phyloP scores from a whole-genome alignment of 148 eudicot species.

The Rhododendron vialii region DNA sequence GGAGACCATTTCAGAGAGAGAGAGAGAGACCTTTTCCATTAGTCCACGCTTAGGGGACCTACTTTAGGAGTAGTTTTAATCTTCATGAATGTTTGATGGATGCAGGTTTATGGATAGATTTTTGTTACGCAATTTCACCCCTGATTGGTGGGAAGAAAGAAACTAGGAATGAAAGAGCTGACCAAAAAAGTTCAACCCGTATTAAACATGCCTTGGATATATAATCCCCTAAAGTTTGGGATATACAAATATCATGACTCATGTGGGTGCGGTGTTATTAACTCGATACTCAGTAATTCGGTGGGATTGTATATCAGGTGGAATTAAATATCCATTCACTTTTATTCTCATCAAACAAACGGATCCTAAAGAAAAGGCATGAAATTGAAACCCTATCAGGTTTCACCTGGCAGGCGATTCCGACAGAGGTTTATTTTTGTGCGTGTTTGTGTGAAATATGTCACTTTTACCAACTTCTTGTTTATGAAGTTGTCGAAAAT shows the following conservation, averaged over 20 bases:
- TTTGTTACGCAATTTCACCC: neutral
- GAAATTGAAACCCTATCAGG: neutral
- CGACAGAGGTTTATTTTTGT: neutral
- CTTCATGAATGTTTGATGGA: neutral
- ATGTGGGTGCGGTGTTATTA: too few relatives aligned
- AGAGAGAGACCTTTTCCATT: neutral
- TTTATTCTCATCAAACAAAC: neutral
- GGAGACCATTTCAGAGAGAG: neutral
- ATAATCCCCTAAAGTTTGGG: too few relatives aligned
- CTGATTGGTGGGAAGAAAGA: neutral
- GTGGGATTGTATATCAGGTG: too few relatives aligned
- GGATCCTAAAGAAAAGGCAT: neutral
- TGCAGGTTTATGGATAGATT: neutral
- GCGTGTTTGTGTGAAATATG: neutral
- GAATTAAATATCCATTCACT: too few relatives aligned
- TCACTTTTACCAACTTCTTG: neutral
- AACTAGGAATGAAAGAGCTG: neutral
- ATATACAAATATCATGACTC: too few relatives aligned
- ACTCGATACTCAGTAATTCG: too few relatives aligned
- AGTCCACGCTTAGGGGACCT: neutral
- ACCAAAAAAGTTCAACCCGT: too few relatives aligned
- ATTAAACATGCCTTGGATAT: too few relatives aligned
- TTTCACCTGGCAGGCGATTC: neutral
- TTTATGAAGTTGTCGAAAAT: too few relatives aligned
- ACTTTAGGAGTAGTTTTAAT: neutral